phyloP scores from a whole-genome alignment of 108 stramenopile species.

The Nitzschia putrida region DNA sequence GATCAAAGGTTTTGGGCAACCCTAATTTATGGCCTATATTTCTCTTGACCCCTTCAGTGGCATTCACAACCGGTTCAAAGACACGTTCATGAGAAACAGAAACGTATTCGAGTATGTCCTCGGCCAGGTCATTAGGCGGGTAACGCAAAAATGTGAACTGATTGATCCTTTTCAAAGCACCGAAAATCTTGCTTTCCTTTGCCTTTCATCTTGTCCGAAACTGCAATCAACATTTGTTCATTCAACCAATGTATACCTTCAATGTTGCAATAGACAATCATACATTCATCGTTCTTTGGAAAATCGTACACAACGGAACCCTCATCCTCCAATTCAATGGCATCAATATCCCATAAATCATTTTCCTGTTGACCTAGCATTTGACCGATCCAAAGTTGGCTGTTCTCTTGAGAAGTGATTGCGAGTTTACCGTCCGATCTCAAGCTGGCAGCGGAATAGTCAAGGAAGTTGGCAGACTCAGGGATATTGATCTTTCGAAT shows the following conservation, averaged over 20 bases:
- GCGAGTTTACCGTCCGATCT: slow-evolving; percentile 50
- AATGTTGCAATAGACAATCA: slow-evolving; percentile 75
- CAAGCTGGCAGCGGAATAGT: slow-evolving; percentile 74
- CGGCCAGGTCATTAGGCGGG: slow-evolving; percentile 13
- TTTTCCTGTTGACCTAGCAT: slow-evolving; percentile 33
- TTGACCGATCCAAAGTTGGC: slow-evolving; percentile 64
- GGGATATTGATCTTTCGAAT: slow-evolving; percentile 57
- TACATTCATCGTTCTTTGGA: slow-evolving; percentile 55
- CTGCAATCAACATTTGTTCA: slow-evolving; percentile 67
- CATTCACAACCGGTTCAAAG: too few species aligned
- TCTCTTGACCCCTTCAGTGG: too few species aligned
- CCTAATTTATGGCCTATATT: too few species aligned
- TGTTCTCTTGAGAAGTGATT: slow-evolving; percentile 71
- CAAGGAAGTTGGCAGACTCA: slow-evolving; percentile 49
- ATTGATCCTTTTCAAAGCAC: slow-evolving; percentile 77
- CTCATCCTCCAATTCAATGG: slow-evolving; percentile 45
- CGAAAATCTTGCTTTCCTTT: slow-evolving; percentile 38
- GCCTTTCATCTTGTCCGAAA: slow-evolving; percentile 65
- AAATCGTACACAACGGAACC: slow-evolving; percentile 48
- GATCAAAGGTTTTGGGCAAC: too few species aligned
- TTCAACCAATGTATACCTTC: slow-evolving; percentile 79
- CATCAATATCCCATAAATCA: slow-evolving; percentile 52
- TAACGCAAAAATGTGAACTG: slow-evolving; percentile 68
- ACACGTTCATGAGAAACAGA: too few species aligned
- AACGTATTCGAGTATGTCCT: too few species aligned